phyloP scores from a whole-genome alignment of 179 eudicot genomes.

The Silene vulgaris region DNA sequence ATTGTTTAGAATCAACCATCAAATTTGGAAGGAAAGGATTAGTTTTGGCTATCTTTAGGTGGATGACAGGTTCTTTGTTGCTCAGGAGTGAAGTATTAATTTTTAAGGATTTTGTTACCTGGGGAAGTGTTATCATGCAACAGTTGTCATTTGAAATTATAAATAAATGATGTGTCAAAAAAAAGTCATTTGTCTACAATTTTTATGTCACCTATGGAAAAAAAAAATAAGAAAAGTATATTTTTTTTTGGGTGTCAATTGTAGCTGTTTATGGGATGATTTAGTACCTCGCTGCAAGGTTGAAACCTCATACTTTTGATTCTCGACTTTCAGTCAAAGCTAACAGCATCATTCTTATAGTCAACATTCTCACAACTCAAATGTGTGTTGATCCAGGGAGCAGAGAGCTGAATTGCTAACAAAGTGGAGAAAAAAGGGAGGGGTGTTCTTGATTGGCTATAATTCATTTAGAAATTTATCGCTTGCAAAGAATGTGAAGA shows the following conservation, averaged over 20 bases:
- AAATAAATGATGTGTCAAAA: background rate
- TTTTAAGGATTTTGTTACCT: background rate
- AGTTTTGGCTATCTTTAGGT: too few species aligned
- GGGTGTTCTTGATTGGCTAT: slow-evolving; percentile 86
- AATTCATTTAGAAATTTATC: slow-evolving; percentile 69
- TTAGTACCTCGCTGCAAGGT: background rate
- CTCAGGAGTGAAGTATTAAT: background rate
- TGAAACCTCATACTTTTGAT: background rate
- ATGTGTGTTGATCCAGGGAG: slow-evolving; percentile 47
- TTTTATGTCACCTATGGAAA: background rate
- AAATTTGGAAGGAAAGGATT: background rate
- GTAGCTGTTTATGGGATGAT: slow-evolving; percentile 9
- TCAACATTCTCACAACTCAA: slow-evolving; percentile 10
- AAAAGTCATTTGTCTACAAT: slow-evolving; percentile 1
- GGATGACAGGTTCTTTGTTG: background rate
- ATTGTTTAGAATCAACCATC: background rate
- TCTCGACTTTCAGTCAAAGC: background rate
- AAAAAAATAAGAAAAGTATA: background rate
- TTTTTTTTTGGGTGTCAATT: background rate
- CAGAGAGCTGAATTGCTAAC: slow-evolving; percentile 64
- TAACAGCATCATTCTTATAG: slow-evolving; percentile 5
- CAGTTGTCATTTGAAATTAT: background rate
- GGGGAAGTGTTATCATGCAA: background rate
- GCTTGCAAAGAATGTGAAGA: slow-evolving; percentile 68
- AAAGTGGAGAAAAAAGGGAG: slow-evolving; percentile 94